phyloP scores from a whole-genome alignment of 1,284 basidiomycete species.

The Termitomyces sp. region DNA sequence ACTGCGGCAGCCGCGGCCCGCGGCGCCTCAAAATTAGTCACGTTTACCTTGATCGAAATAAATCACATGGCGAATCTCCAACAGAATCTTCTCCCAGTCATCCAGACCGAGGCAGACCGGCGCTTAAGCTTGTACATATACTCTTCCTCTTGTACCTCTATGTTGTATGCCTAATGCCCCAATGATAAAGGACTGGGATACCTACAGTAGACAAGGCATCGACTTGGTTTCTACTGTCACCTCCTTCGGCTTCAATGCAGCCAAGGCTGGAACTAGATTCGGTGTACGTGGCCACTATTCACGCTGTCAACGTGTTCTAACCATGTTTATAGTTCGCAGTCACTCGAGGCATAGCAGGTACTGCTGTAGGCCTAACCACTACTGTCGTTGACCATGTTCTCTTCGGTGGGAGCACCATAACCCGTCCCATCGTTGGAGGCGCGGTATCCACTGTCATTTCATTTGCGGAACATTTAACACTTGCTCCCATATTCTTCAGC shows the following conservation, averaged over 20 bases:
- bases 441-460: constrained; percentile 60
- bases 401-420: constrained; percentile 55
- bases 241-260: constrained; percentile 58
- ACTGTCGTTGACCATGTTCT: constrained; percentile 57
- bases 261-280: constrained; percentile 61
- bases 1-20: no score
- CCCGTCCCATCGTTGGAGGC: constrained; percentile 50
- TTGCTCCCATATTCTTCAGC: constrained; percentile 66
- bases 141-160: constrained; percentile 5
- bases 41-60: background rate
- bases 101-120: background rate
- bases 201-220: constrained; percentile 54
- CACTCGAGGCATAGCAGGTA: constrained; percentile 56
- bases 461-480: constrained; percentile 63
- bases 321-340: constrained; percentile 53
- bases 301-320: constrained; percentile 6
- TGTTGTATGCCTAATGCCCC: constrained; percentile 14
- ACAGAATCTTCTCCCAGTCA: background rate
- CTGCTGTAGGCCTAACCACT: constrained; percentile 52
- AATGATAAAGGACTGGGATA: constrained; percentile 51
- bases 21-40: no score
- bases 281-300: constrained; percentile 43
- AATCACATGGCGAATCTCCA: background rate
- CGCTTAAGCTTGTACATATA: background rate
- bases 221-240: constrained; percentile 61